Evolutionary conservation across 164 flowering plant species (phyloP), one percentile per base, ranked within the genome.

Genomic region (Aristolochia californica): DNA sequence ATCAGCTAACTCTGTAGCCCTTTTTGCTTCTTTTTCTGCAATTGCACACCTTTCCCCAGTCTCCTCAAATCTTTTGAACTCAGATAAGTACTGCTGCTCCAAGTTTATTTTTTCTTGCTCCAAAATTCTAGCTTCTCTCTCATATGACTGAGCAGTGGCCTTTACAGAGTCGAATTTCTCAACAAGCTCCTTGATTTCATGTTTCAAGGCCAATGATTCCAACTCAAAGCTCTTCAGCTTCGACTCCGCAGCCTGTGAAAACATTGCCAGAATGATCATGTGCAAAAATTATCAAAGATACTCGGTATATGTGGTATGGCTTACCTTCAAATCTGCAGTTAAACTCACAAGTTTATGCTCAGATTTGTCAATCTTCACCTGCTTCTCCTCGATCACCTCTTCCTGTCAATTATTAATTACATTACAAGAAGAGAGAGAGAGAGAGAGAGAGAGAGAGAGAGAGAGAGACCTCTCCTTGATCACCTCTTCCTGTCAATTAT

Each of bases 1-100:
- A 62, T 94, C 97, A 54, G 95, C 97, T 72, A 83, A 23, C 58
- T 90, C 95, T n/a, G 77, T 84, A 3, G 96, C 89, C 59, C 78
- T 74, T 64, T 76, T 83, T 13, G 95, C 91, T 66, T 90, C 99
- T 40, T 61, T 82, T 64, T 94, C 96, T 55, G 99, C 96, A 68
- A 48, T 30, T 60, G 61, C 80, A 65, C 95, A 86, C 69, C 97
- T 84, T 60, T 83, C 88, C 63, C 83, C 84, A 34, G 79, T 74
- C 65, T 90, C 97, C 59, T 77, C 93, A 69, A 90, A 82, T 66
- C 91, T 76, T 66, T 70, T 67, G 48, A 84, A 82, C 58, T 86
- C 95, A 26, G 94, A 75, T 24, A 26, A 64, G 63, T 86, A 88
- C 65, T 79, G 86, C 69, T 86, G 75, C 74, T 84, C 88, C 73